Base-by-base conservation (phyloP, 2,329 filamentous ascomycete species). In the Talaromyces marneffei region DNA sequence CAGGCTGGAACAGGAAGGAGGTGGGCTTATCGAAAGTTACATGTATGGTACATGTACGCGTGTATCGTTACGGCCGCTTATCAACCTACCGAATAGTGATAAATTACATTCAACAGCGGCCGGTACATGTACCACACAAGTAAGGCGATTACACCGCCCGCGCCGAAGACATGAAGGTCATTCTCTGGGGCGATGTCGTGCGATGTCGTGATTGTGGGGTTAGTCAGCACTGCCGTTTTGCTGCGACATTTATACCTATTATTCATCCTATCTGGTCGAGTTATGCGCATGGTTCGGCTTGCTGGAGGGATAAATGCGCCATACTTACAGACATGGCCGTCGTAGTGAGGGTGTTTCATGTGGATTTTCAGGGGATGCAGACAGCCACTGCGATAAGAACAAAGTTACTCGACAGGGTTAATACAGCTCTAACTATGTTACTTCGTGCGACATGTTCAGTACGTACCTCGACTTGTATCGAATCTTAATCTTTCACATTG, bases 131-230 rank as follows among this genome's bases (percentile, higher is more conserved):
- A 48, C 20, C 55, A 27, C 55, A 57, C 55, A 16, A 33, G 29
- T 33, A 52, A 9, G n/a, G 48, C 10, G 48, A 35, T 52, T 29
- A 48, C 44, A 52, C 46, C 46, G 46, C 46, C 25, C n/a, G 46
- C n/a, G 18, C 40, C 59, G 35, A 35, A 61, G 42, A 31, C 25
- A 33, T 42, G 40, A 33, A 40, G 23, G 53, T 40, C 35, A 62
- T 50, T 58, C 27, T 55, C 33, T 52, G 57, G 46, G 60, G 55
- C 55, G 46, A 62, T 62, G 60, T 57, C 56, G 60, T 59, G 55
- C 60, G 60, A 62, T 62, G 60, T 37, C 44, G 60, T 62, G 60
- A 62, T 62, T 62, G 60, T 59, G 50, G 60, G 60, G 60, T 44
- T 58, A 58, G 56, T 58, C 56, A 58, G 37, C 53, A n/a, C n/a